Base-by-base conservation (phyloP, 225 moss, liverwort and hornwort species). In the Polytrichum formosum region DNA sequence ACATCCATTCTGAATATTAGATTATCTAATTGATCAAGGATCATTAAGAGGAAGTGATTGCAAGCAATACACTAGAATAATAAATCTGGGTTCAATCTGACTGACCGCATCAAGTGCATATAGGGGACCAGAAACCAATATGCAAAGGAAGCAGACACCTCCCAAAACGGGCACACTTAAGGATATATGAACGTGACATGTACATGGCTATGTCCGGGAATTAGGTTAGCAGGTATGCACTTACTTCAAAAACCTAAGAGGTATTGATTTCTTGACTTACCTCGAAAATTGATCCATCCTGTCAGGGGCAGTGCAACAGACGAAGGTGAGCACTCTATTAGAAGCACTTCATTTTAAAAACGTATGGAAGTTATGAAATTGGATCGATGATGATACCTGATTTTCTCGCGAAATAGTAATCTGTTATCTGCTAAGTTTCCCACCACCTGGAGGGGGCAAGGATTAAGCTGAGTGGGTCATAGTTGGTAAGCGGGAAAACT, bases 221-320 rank as follows among this genome's bases (percentile, higher is more conserved):
- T 16, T 46, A 46, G 46, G 46, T 46, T 13, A 10, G 13, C 10
- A 37, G 13, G 37, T 37, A 37, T 37, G 13, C 37, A 37, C 13
- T 31, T 31, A 7, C 31, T 37, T 37, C 37, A 37, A 37, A 33
- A 37, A 10, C 10, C 13, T 37, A 37, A 37, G 10, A 37, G 37
- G 37, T 10, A 13, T 37, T 46, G 46, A 46, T 46, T 46, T 46
- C 27, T 71, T 60, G 19, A 27, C 63, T 66, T 71, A 92, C 95
- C 92, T 96, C 74, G 82, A 18, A 86, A 93, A 92, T 78, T 93
- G 90, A 64, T 91, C 79, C 75, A 93, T 80, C 79, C 95, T 96
- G 90, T 68, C 62, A 66, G 28, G 59, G 25, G 59, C 6, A 70
- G 67, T 68, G 71, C 28, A 68, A 33, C 61, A 68, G 20, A 60